A percentile compares a stretch with the other conserved stretches of the same genome.
phyloP scores from a whole-genome alignment of 163 green algal species.

The Coccomyxa subellipsoidea region DNA sequence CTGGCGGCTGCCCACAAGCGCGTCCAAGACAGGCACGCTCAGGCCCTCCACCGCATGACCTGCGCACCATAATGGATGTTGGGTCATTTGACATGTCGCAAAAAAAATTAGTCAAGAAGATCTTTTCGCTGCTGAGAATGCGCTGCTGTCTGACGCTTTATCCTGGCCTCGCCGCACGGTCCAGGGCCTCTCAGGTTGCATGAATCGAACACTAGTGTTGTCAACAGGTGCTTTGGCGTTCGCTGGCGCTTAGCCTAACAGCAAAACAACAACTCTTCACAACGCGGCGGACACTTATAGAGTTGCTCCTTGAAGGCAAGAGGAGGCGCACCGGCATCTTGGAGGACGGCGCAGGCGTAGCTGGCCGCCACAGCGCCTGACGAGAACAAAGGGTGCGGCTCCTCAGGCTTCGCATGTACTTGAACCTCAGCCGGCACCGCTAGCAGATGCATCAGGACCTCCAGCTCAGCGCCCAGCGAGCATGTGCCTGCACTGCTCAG shows the following conservation, averaged over 20 bases:
- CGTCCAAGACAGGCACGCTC: constrained; percentile 21
- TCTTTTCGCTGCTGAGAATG: too few relatives aligned
- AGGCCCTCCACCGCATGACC: constrained; percentile 26
- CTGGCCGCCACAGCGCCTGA: constrained; percentile 17
- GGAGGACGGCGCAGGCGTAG: constrained; percentile 35
- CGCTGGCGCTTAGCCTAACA: too few relatives aligned
- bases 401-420: not conserved
- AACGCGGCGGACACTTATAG: too few relatives aligned
- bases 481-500: not conserved
- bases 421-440: constrained; percentile 6
- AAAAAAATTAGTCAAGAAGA: too few relatives aligned
- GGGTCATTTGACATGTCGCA: too few relatives aligned
- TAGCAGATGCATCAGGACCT: constrained; percentile 42
- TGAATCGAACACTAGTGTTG: too few relatives aligned
- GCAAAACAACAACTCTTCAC: not conserved
- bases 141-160: too few relatives aligned
- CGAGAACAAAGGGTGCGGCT: constrained; percentile 11
- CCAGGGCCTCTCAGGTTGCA: too few relatives aligned
- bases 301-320: not conserved
- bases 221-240: too few relatives aligned
- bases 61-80: not conserved
- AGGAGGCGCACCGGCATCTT: not conserved
- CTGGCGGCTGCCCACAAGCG: constrained; percentile 12
- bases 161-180: too few relatives aligned
- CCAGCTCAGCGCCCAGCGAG: constrained; percentile 27